Conservation (phyloP, 768 basidiomycete species). For the Mycena sanguinolenta region DNA sequence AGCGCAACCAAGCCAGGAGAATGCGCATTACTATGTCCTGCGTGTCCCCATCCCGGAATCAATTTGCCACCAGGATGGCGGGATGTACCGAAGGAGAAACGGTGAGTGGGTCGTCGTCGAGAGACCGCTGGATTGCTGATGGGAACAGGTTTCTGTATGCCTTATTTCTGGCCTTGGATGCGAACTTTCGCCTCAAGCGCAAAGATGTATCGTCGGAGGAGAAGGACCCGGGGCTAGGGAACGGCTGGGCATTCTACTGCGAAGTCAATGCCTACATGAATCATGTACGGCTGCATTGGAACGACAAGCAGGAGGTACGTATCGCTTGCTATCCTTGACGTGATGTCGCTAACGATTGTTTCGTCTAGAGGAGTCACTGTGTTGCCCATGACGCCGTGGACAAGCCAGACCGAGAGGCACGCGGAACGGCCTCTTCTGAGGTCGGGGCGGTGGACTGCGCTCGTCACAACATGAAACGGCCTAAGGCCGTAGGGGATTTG, state of each 20-base stretch:
- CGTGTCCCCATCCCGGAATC: not conserved
- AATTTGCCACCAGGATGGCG: not conserved
- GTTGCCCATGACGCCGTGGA: not conserved
- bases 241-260: not conserved
- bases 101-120: not conserved
- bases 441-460: not conserved
- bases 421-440: too few relatives aligned
- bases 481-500: not conserved
- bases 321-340: too few relatives aligned
- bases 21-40: not conserved
- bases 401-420: too few relatives aligned
- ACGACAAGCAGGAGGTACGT: not conserved
- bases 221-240: not conserved
- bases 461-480: constrained; percentile 6
- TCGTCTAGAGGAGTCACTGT: not conserved
- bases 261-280: not conserved
- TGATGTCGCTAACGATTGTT: too few relatives aligned
- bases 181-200: too few relatives aligned
- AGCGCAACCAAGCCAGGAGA: not conserved
- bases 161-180: not conserved
- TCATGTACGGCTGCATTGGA: not conserved
- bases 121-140: not conserved
- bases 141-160: not conserved
- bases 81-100: not conserved
- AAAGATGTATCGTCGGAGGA: not conserved